phyloP scores from a whole-genome alignment of 768 basidiomycete genomes.

The Pholiota microspora region DNA sequence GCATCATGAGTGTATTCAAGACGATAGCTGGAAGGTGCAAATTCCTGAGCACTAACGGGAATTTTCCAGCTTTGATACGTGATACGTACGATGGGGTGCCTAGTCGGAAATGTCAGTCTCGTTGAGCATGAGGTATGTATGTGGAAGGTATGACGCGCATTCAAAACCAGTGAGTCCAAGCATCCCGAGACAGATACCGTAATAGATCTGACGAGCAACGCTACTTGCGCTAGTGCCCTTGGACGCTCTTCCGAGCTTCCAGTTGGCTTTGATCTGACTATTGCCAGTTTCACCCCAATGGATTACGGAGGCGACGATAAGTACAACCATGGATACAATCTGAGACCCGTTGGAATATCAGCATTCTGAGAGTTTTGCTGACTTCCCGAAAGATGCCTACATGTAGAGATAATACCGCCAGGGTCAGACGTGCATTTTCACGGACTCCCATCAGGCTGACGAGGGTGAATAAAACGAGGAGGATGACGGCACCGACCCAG shows the following conservation, averaged over 20 bases:
- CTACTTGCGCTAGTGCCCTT: slow-evolving; percentile 25
- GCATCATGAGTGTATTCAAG: slow-evolving; percentile 54
- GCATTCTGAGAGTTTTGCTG: too few relatives aligned
- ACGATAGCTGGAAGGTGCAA: slow-evolving; percentile 58
- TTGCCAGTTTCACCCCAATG: slow-evolving; percentile 54
- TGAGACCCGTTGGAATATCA: slow-evolving; percentile 21
- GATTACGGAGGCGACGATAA: slow-evolving; percentile 48
- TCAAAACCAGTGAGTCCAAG: slow-evolving; percentile 72
- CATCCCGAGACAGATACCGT: slow-evolving; percentile 70
- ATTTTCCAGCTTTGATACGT: slow-evolving; percentile 52
- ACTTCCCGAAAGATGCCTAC: too few relatives aligned
- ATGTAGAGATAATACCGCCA: slow-evolving; percentile 57
- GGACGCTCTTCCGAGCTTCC: slow-evolving; percentile 36
- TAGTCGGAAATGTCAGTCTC: slow-evolving; percentile 9
- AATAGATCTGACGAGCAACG: slow-evolving; percentile 49
- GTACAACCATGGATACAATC: slow-evolving; percentile 53
- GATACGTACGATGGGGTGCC: slow-evolving; percentile 67
- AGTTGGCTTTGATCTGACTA: slow-evolving; percentile 50
- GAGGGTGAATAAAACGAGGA: slow-evolving; percentile 51
- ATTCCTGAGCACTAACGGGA: slow-evolving; percentile 62
- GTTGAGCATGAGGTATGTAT: not conserved
- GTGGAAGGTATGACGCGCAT: slow-evolving; percentile 36
- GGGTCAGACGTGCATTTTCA: slow-evolving; percentile 62
- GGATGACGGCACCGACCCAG: slow-evolving; percentile 49
- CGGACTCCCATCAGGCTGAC: slow-evolving; percentile 58